Conservation (phyloP, 148 eudicot genomes). For the Selenicereus undatus region DNA sequence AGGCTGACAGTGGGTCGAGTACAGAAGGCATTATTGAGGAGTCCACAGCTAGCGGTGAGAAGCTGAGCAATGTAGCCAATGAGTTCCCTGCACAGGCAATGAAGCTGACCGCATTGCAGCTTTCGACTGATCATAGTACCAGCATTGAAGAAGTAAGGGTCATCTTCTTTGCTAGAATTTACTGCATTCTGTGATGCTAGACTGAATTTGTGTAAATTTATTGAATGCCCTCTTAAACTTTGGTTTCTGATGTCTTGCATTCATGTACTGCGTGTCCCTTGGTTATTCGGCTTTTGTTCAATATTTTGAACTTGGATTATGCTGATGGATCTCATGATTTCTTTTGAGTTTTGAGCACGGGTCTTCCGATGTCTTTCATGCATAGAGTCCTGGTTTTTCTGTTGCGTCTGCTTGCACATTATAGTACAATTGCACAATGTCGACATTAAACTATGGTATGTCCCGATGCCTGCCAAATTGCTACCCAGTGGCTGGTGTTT, state of each 20-base stretch:
- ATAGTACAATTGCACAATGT: too few relatives aligned
- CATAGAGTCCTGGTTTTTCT: not conserved
- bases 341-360: not conserved
- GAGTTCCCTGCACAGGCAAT: slow-evolving; percentile 41
- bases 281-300: slow-evolving; percentile 8
- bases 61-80: slow-evolving; percentile 31
- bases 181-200: not conserved
- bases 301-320: slow-evolving; percentile 2
- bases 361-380: not conserved
- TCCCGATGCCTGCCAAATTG: too few relatives aligned
- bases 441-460: too few relatives aligned
- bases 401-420: not conserved
- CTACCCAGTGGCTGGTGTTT: too few relatives aligned
- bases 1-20: slow-evolving; percentile 32
- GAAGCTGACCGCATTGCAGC: slow-evolving; percentile 77
- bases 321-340: not conserved
- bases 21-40: slow-evolving; percentile 79
- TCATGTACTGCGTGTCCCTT: not conserved
- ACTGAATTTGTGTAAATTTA: slow-evolving; percentile 1
- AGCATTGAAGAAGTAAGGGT: slow-evolving; percentile 86
- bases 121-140: slow-evolving; percentile 96
- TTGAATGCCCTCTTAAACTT: slow-evolving; percentile 15
- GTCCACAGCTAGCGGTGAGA: slow-evolving; percentile 35
- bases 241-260: slow-evolving; percentile 14
- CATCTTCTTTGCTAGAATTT: not conserved